Evolutionary conservation across 2,329 filamentous ascomycete genomes (phyloP).

Genomic region (Apiospora marii): DNA sequence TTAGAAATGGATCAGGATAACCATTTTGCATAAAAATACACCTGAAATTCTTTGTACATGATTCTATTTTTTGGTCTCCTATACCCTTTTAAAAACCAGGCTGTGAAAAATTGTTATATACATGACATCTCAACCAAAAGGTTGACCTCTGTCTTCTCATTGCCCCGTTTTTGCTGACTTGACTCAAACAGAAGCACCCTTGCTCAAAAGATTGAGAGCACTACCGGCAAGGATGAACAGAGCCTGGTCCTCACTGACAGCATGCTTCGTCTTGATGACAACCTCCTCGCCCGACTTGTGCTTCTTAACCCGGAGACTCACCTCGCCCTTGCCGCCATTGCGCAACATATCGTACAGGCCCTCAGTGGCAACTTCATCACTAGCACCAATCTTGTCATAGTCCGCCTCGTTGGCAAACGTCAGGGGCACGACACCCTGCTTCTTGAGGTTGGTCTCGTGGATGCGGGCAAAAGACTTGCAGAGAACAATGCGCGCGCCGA

Average conservation of each 20-base stretch:
- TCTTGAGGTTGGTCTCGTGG: conserved; percentile 96
- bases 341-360: conserved; percentile 84
- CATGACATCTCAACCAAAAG: neutral
- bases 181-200: conserved; percentile 4
- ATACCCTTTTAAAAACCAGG: neutral
- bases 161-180: neutral
- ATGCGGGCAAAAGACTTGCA: conserved; percentile 90
- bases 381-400: conserved; percentile 83
- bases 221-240: conserved; percentile 92
- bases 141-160: neutral
- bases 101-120: conserved; percentile 5
- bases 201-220: conserved; percentile 86
- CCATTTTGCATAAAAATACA: conserved; percentile 21
- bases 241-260: conserved; percentile 88
- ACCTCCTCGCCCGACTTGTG: conserved; percentile 68
- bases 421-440: conserved; percentile 94
- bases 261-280: conserved; percentile 82
- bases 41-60: conserved; percentile 17
- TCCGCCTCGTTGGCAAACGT: conserved; percentile 89
- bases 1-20: conserved; percentile 6
- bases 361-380: conserved; percentile 83
- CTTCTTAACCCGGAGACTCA: conserved; percentile 73
- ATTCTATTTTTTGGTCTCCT: neutral
- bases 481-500: conserved; percentile 84
- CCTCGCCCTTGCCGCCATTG: conserved; percentile 79